Percentiles rank a stretch among this genome's conserved stretches.
Conservation (phyloP, 441 rosid genomes). For the Omphalea diandra region DNA sequence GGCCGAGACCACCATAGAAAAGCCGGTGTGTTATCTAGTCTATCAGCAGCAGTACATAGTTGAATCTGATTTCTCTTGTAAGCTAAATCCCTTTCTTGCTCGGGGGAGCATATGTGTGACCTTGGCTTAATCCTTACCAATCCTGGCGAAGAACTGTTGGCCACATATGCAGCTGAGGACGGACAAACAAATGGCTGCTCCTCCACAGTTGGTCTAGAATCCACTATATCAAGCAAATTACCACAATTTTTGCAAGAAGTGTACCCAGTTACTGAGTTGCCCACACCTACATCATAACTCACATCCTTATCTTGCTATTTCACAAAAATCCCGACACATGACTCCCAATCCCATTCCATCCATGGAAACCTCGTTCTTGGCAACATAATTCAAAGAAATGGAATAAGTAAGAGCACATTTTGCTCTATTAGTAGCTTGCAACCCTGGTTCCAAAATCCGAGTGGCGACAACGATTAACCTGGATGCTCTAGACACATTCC, state of each 20-base stretch:
- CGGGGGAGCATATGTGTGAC: slow-evolving; percentile 21
- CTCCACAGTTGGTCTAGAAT: slow-evolving; percentile 27
- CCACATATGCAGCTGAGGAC: slow-evolving; percentile 22
- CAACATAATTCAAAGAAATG: slow-evolving; percentile 28
- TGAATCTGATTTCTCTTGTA: slow-evolving; percentile 32
- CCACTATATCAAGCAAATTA: slow-evolving; percentile 47
- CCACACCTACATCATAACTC: slow-evolving; percentile 20
- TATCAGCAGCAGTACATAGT: slow-evolving; percentile 22
- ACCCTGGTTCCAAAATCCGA: slow-evolving; percentile 82
- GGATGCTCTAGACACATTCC: slow-evolving; percentile 50
- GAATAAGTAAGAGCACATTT: slow-evolving; percentile 54
- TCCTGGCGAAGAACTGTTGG: slow-evolving; percentile 25
- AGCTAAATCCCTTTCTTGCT: slow-evolving; percentile 35
- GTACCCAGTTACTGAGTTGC: slow-evolving; percentile 30
- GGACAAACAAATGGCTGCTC: slow-evolving; percentile 27
- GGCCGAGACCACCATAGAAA: too few species aligned
- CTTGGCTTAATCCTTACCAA: slow-evolving; percentile 33
- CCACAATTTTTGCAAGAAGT: slow-evolving; percentile 68
- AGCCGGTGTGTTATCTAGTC: slow-evolving; percentile 22
- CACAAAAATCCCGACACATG: slow-evolving; percentile 27
- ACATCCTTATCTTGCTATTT: slow-evolving; percentile 21
- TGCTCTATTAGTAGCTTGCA: slow-evolving; percentile 58
- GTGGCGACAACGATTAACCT: slow-evolving; percentile 80
- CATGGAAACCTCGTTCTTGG: slow-evolving; percentile 32
- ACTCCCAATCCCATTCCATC: slow-evolving; percentile 21